These are phyloP conservation scores for Castanea sativa DNA, from an alignment of 306 rosid species.

Conservation along the genomic window DNA sequence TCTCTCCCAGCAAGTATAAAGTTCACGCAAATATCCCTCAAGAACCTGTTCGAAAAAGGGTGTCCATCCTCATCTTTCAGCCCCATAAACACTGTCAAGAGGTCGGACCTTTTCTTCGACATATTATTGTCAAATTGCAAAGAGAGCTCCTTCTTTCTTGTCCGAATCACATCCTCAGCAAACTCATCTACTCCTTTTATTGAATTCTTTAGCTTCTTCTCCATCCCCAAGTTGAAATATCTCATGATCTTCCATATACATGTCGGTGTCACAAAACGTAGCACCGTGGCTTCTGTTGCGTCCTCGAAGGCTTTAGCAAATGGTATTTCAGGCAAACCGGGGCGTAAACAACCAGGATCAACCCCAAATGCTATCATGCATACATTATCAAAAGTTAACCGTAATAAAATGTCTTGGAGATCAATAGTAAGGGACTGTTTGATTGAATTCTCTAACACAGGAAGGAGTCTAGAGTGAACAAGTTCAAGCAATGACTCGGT, in stretches of 20 bases:
- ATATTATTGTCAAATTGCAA: slow-evolving; percentile 4
- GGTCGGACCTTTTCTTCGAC: slow-evolving; percentile 42
- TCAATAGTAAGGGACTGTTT: slow-evolving; percentile 34
- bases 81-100: slow-evolving; percentile 70
- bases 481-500: slow-evolving; percentile 57
- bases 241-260: slow-evolving; percentile 73
- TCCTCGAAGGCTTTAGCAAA: slow-evolving; percentile 90
- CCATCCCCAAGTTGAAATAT: slow-evolving; percentile 61
- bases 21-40: slow-evolving; percentile 92
- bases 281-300: slow-evolving; percentile 72
- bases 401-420: slow-evolving; percentile 72
- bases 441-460: slow-evolving; percentile 46
- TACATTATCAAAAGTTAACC: slow-evolving; percentile 84
- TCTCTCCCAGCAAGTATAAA: slow-evolving; percentile 92
- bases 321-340: slow-evolving; percentile 56
- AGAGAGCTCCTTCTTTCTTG: slow-evolving; percentile 68
- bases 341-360: slow-evolving; percentile 76
- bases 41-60: slow-evolving; percentile 65
- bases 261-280: slow-evolving; percentile 65
- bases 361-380: slow-evolving; percentile 95
- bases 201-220: slow-evolving; percentile 54
- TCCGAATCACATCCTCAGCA: slow-evolving; percentile 66
- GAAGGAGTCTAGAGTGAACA: slow-evolving; percentile 63
- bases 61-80: slow-evolving; percentile 66
- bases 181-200: slow-evolving; percentile 70